Percentiles rank a stretch among this genome's conserved stretches.
Conservation (phyloP, 2,329 filamentous ascomycete genomes). For the Botrytis deweyae region DNA sequence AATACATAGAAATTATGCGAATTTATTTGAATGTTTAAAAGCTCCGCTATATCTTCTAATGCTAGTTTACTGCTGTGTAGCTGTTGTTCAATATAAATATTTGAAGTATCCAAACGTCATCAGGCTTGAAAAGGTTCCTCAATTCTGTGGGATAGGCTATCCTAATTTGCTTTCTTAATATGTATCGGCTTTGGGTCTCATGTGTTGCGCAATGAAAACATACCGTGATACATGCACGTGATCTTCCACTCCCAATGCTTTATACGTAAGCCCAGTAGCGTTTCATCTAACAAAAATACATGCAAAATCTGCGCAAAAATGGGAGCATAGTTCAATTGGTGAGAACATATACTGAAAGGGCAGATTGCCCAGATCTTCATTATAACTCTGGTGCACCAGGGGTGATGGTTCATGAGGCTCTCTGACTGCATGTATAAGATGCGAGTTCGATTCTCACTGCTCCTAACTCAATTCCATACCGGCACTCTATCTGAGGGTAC, state of each 20-base stretch:
- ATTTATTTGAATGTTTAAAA: not conserved
- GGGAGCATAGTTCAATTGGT: not conserved
- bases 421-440: not conserved
- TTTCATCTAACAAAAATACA: not conserved
- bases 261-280: not conserved
- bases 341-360: not conserved
- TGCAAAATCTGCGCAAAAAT: not conserved
- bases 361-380: not conserved
- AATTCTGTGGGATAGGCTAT: not conserved
- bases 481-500: not conserved
- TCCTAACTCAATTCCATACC: not conserved
- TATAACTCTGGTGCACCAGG: not conserved
- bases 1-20: not conserved
- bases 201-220: not conserved
- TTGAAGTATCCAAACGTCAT: not conserved
- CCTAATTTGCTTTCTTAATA: not conserved
- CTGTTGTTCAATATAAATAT: not conserved
- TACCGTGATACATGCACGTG: not conserved
- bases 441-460: not conserved
- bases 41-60: rapidly evolving
- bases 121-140: not conserved
- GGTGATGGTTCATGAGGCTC: not conserved
- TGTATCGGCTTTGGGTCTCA: not conserved
- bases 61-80: not conserved
- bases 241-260: not conserved